Base-by-base conservation (phyloP, 2,329 filamentous ascomycete species). In the Metarhizium anisopliae region DNA sequence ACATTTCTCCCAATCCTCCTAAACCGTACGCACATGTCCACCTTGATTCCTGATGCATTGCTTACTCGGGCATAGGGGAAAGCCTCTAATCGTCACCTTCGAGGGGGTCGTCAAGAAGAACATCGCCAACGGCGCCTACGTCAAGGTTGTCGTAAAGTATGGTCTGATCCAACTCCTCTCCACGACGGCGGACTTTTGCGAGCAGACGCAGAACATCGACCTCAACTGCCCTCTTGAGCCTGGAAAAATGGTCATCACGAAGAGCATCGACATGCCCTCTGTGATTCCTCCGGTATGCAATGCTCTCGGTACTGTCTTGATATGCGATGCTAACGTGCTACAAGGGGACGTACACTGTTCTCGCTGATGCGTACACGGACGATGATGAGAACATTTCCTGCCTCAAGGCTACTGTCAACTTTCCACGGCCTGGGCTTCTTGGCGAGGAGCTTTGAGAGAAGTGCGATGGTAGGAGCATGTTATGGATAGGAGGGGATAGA, bases 281-380 rank as follows among this genome's bases (percentile, higher is more conserved):
- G 82, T 94, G 72, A 94, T 97, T 62, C 93, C 93, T 69, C 87
- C 90, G 58, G 91, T 95, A 82, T 65, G 89, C 80, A 18, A 20
- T 35, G 1, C 32, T 35, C 32, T 35, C 32, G 6, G 7, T 35
- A 11, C 32, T 35, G 38, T 2, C 38, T 52, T 7, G 20, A n/a
- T 4, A 3, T 8, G 6, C 16, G 61, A 90, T 88, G 91, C 42
- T 45, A 6, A 45, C 18, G 2, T 45, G 42, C 42, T 4, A 6
- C n/a, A 61, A 94, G 90, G 94, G 92, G 69, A 92, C 84, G 67
- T 99, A 96, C 80, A 88, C 82, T 18, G 93, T 97, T 40, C 74
- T 86, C 43, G 94, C 93, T 43, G 89, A 97, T 67, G 92, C 95
- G 51, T 86, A 83, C 72, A 91, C 82, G 62, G 78, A 76, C 58